phyloP scores from a whole-genome alignment of 768 basidiomycete genomes.

The Russula sp. region DNA sequence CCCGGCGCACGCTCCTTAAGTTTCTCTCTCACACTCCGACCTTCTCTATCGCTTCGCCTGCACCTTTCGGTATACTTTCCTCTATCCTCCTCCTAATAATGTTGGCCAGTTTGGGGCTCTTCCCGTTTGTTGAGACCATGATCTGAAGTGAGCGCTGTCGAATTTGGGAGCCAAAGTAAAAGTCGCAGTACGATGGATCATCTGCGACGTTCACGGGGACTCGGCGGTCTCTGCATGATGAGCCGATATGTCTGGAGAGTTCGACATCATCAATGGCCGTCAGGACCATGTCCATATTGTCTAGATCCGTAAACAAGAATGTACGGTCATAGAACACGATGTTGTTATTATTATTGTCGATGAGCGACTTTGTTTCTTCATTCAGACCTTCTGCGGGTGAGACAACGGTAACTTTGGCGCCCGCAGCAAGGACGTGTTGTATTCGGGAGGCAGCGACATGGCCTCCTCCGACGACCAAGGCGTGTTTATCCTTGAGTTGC shows the following conservation, averaged over 20 bases:
- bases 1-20: conserved; percentile 81
- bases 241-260: conserved; percentile 68
- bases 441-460: conserved; percentile 87
- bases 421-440: conserved; percentile 77
- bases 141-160: conserved; percentile 89
- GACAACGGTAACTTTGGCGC: conserved; percentile 75
- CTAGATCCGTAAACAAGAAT: conserved; percentile 66
- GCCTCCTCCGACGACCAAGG: conserved; percentile 93
- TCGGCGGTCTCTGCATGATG: conserved; percentile 58
- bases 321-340: conserved; percentile 71
- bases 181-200: conserved; percentile 93
- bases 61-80: conserved; percentile 60
- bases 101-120: conserved; percentile 87
- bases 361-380: conserved; percentile 51
- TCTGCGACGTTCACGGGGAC: conserved; percentile 97
- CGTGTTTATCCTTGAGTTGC: conserved; percentile 80
- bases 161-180: conserved; percentile 95
- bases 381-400: conserved; percentile 67
- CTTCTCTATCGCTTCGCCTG: conserved; percentile 74
- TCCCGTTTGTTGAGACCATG: conserved; percentile 94
- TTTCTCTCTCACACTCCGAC: conserved; percentile 71
- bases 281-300: conserved; percentile 79
- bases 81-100: conserved; percentile 72
- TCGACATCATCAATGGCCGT: conserved; percentile 85
- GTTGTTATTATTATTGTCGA: conserved; percentile 45